Evolutionary conservation across 495 filamentous ascomycete species (phyloP), one percentile per base, ranked within the genome.

Genomic region (Aspergillus haitiensis): DNA sequence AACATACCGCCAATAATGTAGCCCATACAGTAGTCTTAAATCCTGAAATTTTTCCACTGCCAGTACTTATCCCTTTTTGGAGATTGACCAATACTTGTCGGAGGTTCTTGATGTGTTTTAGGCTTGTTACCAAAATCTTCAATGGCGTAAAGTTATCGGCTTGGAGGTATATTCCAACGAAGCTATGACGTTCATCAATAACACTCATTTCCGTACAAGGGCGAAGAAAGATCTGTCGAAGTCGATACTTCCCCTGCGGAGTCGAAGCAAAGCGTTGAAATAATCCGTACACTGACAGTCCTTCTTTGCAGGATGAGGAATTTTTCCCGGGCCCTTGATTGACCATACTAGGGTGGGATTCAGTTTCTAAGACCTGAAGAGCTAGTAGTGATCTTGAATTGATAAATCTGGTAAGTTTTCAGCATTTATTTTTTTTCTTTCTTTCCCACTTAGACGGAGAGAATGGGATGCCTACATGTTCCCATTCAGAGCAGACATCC

Each of bases 251-350:
- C 2, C 95, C 94, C 64, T 97, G 90, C 6, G 91, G 86, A 2
- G 91, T 96, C 35, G 81, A 83, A 44, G 95, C 89, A 58, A 93
- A 77, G 40, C 87, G 81, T 45, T 88, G 84, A 60, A 95, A 92
- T 11, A 95, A 78, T 5, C 92, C 94, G 62, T 89, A 95, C 1
- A 98, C 73, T 2, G 93, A 97, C n/a, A 97, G 81, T 7, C 86
- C 88, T 70, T 97, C 92, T 69, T 97, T 97, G 0, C 87, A 83
- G 12, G 87, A 87, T 0, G 87, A 87, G 7, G 81, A 79, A 6
- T 82, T 85, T 61, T 74, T 85, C 10, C 81, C 84, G 11, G 89
- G 87, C 2, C 89, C 91, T 71, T 92, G 89, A 66, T 88, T 90
- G 49, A 94, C 88, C 46, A 85, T 85, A 60, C 93, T 91, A 7